A percentile compares a stretch with the other conserved stretches of the same genome.
Evolutionary conservation across 129 eudicot species (phyloP).

Genomic region (Artemisia tridentata): DNA sequence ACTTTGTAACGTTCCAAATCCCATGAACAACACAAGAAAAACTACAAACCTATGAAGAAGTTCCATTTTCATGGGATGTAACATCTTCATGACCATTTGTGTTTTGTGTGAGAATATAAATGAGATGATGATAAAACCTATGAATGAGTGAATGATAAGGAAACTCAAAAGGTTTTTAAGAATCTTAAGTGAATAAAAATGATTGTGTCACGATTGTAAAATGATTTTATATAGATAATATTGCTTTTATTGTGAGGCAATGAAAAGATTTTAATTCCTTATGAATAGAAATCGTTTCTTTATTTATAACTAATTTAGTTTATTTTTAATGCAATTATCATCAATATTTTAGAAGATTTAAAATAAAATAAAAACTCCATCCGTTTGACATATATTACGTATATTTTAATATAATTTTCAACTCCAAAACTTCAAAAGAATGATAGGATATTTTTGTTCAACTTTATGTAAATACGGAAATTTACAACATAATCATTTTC

Average conservation of each 20-base stretch:
- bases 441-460: too few species aligned
- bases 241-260: neutral
- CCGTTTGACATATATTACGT: too few species aligned
- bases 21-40: conserved; percentile 18
- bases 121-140: neutral
- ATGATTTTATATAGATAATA: conserved; percentile 2
- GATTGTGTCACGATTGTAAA: conserved; percentile 8
- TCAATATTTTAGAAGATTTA: too few species aligned
- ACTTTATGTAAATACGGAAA: neutral
- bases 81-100: conserved; percentile 11
- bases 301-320: too few species aligned
- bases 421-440: too few species aligned
- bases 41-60: conserved; percentile 7
- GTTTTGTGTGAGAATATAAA: neutral
- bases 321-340: neutral
- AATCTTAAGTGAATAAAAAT: conserved; percentile 29
- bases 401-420: too few species aligned
- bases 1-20: conserved; percentile 11
- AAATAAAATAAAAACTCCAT: too few species aligned
- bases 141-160: conserved; percentile 17
- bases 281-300: neutral
- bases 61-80: conserved; percentile 19
- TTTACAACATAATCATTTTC: neutral
- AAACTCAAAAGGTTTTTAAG: conserved; percentile 21
- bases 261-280: conserved; percentile 26